These are phyloP conservation scores for Lindgomyces ingoldianus DNA, from an alignment of 495 filamentous ascomycete species.

Conservation along the genomic window DNA sequence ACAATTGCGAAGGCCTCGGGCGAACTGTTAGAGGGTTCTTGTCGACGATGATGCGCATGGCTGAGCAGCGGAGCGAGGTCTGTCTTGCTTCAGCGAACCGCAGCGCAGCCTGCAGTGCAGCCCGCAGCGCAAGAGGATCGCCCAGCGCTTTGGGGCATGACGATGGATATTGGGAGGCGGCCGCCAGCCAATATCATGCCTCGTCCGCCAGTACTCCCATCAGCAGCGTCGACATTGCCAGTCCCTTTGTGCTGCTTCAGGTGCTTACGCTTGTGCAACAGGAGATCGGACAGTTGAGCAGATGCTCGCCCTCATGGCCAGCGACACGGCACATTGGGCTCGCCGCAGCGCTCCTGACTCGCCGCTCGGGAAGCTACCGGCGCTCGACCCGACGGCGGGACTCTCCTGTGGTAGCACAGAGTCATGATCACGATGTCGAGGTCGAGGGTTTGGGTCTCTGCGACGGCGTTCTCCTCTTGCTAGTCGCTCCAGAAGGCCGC, in stretches of 20 bases:
- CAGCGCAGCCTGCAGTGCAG: background rate
- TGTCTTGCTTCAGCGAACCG: background rate
- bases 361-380: conserved; percentile 12
- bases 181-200: conserved; percentile 4
- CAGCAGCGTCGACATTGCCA: too few species aligned
- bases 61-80: background rate
- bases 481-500: conserved; percentile 10
- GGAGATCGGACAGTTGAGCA: too few species aligned
- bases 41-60: background rate
- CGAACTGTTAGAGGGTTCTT: conserved; percentile 20
- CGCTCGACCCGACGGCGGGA: background rate
- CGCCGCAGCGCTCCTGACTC: background rate
- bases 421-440: background rate
- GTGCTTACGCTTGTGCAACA: conserved; percentile 6
- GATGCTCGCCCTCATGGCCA: background rate
- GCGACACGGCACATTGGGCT: conserved; percentile 7
- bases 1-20: background rate
- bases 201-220: too few species aligned
- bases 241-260: background rate
- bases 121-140: background rate
- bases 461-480: conserved; percentile 1
- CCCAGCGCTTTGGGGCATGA: background rate
- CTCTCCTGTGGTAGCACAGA: background rate
- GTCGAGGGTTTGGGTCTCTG: background rate
- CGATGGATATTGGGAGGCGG: background rate